Evolutionary conservation across 1,139 yeast species (phyloP).

Genomic region (Sugiyamaella pinicola): DNA sequence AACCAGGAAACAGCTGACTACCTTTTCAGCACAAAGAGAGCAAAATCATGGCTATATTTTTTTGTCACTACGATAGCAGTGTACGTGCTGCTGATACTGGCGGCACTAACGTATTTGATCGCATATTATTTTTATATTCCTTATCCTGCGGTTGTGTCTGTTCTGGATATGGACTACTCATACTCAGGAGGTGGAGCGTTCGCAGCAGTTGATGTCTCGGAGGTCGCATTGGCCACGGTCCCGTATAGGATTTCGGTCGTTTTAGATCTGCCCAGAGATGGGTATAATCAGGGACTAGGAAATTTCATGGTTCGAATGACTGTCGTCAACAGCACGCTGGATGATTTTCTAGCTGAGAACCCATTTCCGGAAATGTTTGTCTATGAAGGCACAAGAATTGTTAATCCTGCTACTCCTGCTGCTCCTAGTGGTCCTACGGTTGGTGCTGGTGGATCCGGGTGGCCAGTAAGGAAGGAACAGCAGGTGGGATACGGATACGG

Average conservation of each 20-base stretch:
- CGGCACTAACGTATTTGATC: conserved; percentile 30
- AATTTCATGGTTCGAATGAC: conserved; percentile 40
- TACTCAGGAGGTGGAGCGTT: conserved; percentile 22
- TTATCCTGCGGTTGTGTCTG: conserved; percentile 25
- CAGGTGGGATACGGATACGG: neutral
- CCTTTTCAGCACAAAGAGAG: conserved; percentile 17
- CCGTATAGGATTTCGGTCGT: conserved; percentile 37
- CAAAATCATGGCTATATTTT: conserved; percentile 26
- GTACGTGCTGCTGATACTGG: conserved; percentile 26
- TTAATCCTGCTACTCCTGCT: conserved; percentile 10
- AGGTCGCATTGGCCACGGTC: conserved; percentile 23
- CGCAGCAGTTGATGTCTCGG: conserved; percentile 25
- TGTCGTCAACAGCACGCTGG: conserved; percentile 24
- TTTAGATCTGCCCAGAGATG: conserved; percentile 39
- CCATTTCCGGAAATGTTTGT: conserved; percentile 15
- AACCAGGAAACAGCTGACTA: conserved; percentile 21
- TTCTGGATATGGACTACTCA: conserved; percentile 32
- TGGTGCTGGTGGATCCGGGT: too few species aligned
- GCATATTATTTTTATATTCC: conserved; percentile 35
- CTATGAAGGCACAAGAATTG: conserved; percentile 4
- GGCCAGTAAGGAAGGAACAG: conserved; percentile 8
- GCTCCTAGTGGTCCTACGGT: conserved; percentile 9
- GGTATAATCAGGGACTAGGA: conserved; percentile 38
- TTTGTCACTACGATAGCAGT: conserved; percentile 24
- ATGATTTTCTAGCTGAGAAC: conserved; percentile 21